Conservation (phyloP, 208 protist genomes). For the Trypanosoma mega region DNA sequence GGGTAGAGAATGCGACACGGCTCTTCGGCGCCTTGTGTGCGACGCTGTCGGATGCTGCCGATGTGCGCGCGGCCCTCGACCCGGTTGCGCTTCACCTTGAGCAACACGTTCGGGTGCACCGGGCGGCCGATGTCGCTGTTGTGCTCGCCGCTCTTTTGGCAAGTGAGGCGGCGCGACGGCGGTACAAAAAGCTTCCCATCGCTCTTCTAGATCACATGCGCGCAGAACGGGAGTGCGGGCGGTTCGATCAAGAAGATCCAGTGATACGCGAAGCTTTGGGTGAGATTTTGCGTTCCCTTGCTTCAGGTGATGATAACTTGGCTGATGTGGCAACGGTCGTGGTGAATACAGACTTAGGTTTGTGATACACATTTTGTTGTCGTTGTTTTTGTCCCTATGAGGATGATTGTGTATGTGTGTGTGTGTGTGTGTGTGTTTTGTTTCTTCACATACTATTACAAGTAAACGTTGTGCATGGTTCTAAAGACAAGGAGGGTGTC, state of each 20-base stretch:
- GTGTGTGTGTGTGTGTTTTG: too few species aligned
- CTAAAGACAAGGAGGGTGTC: too few species aligned
- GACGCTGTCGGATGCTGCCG: not conserved
- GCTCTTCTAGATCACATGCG: slow-evolving; percentile 20
- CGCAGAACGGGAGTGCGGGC: not conserved
- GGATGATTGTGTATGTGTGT: too few species aligned
- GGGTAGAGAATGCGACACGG: slow-evolving; percentile 12
- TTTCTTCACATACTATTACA: too few species aligned
- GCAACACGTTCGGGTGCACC: slow-evolving; percentile 24
- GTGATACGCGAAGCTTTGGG: too few species aligned
- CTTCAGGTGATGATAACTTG: too few species aligned
- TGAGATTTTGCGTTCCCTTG: too few species aligned
- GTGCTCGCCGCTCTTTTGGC: slow-evolving; percentile 11
- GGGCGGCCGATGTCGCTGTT: slow-evolving; percentile 5
- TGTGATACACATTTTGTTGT: too few species aligned
- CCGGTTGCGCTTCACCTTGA: slow-evolving; percentile 22
- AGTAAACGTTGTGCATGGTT: too few species aligned
- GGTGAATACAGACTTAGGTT: too few species aligned
- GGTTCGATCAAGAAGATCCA: not conserved
- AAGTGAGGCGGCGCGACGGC: slow-evolving; percentile 11
- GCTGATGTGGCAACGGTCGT: too few species aligned
- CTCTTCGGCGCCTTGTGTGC: slow-evolving; percentile 25
- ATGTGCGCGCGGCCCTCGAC: slow-evolving; percentile 16
- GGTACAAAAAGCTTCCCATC: slow-evolving; percentile 24
- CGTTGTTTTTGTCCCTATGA: too few species aligned